These are phyloP conservation scores for Lodderomyces beijingensis DNA, from an alignment of 1,139 yeast genomes.

Conservation along the genomic window DNA sequence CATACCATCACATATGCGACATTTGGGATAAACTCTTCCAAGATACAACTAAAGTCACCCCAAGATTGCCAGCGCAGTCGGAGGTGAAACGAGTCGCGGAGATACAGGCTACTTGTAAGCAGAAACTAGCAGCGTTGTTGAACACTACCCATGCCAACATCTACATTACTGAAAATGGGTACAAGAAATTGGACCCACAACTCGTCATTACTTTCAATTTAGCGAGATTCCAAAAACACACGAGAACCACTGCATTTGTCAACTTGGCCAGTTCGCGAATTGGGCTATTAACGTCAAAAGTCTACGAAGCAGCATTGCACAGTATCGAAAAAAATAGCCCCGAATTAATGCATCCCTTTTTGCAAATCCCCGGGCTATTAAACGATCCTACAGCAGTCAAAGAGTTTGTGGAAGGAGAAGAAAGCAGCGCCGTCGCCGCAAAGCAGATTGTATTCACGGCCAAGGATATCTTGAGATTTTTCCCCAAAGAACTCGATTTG, in stretches of 20 bases:
- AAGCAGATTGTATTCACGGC: slow-evolving; percentile 46
- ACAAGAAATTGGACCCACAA: slow-evolving; percentile 40
- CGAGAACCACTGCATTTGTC: slow-evolving; percentile 61
- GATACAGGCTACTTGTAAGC: slow-evolving; percentile 59
- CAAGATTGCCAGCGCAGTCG: slow-evolving; percentile 46
- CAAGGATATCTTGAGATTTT: slow-evolving; percentile 45
- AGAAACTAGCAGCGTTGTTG: slow-evolving; percentile 34
- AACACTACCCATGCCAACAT: slow-evolving; percentile 27
- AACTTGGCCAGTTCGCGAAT: slow-evolving; percentile 63
- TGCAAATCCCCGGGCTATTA: slow-evolving; percentile 34
- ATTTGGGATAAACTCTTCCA: slow-evolving; percentile 53
- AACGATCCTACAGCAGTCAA: slow-evolving; percentile 39
- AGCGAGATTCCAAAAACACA: slow-evolving; percentile 60
- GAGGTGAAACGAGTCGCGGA: slow-evolving; percentile 64
- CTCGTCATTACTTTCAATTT: slow-evolving; percentile 61
- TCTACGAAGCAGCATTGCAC: slow-evolving; percentile 58
- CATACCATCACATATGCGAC: slow-evolving; percentile 48
- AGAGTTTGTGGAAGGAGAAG: slow-evolving; percentile 24
- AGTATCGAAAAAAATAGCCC: slow-evolving; percentile 58
- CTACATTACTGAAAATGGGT: slow-evolving; percentile 28
- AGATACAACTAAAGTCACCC: slow-evolving; percentile 46
- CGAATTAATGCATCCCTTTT: slow-evolving; percentile 26
- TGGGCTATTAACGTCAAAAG: slow-evolving; percentile 63
- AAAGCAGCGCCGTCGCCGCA: slow-evolving; percentile 36
- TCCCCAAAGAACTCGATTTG: slow-evolving; percentile 45